These are phyloP conservation scores for Podila verticillata DNA, from an alignment of 192 early-diverging fungal species.

Conservation along the genomic window DNA sequence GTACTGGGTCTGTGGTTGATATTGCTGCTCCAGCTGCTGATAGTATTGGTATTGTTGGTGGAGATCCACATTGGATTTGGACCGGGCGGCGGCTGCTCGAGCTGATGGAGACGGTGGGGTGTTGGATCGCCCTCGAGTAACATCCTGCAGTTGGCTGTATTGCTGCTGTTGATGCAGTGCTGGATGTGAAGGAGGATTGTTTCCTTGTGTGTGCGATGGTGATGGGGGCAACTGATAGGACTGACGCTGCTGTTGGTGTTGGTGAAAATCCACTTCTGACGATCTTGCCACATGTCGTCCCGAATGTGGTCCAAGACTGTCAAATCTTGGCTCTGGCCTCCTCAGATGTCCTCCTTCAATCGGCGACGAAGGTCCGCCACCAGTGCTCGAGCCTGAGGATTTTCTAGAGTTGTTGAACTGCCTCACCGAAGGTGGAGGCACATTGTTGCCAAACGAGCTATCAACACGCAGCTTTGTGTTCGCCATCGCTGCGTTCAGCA, in stretches of 20 bases:
- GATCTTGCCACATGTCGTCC: not conserved
- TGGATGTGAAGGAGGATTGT: not conserved
- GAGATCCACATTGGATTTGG: conserved; percentile 5
- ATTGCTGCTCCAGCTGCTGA: conserved; percentile 2
- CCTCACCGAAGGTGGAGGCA: conserved; percentile 1
- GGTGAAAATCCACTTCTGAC: not conserved
- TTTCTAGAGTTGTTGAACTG: conserved; percentile 18
- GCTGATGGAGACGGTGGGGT: conserved; percentile 5
- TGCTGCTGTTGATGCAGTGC: conserved; percentile 15
- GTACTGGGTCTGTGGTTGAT: conserved; percentile 23
- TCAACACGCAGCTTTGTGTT: not conserved
- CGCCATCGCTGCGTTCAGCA: not conserved
- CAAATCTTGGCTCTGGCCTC: conserved; percentile 19
- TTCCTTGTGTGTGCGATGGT: not conserved
- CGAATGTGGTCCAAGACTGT: conserved; percentile 32
- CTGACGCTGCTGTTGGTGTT: not conserved
- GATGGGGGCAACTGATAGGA: conserved; percentile 5
- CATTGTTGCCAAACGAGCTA: not conserved
- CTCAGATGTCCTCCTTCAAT: conserved; percentile 16
- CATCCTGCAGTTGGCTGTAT: not conserved
- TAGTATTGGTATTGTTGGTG: conserved; percentile 12
- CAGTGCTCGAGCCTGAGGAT: conserved; percentile 17
- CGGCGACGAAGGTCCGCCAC: conserved; percentile 28
- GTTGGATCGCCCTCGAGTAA: conserved; percentile 1
- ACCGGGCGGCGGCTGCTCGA: not conserved